A percentile compares a stretch with the other conserved stretches of the same genome.
Evolutionary conservation across 1,284 basidiomycete species (phyloP).

Genomic region (Cutaneotrichosporon sp.): DNA sequence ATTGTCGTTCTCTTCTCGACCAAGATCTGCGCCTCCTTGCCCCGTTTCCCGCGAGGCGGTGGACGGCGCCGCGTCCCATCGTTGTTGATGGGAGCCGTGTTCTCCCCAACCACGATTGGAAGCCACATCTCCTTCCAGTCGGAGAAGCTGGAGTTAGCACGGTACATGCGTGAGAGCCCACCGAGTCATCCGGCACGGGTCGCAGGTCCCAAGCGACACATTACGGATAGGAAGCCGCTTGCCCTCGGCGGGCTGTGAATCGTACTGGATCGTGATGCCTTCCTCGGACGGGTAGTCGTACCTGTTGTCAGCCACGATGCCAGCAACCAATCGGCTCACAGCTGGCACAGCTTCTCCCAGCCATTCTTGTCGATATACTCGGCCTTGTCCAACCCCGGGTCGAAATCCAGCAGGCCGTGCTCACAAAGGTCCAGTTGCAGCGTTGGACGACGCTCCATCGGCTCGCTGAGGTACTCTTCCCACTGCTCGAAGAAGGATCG

Average conservation of each 20-base stretch:
- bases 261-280: constrained; percentile 27
- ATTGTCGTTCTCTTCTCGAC: constrained; percentile 34
- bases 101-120: constrained; percentile 19
- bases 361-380: constrained; percentile 26
- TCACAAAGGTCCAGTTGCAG: constrained; percentile 32
- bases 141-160: constrained; percentile 16
- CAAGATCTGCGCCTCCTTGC: constrained; percentile 15
- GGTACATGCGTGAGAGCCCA: background rate
- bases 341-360: constrained; percentile 29
- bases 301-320: background rate
- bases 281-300: constrained; percentile 27
- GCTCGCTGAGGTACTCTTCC: constrained; percentile 22
- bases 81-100: background rate
- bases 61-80: constrained; percentile 1
- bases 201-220: constrained; percentile 19
- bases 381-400: constrained; percentile 32
- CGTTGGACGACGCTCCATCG: constrained; percentile 13
- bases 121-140: constrained; percentile 27
- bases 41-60: background rate
- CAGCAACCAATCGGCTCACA: constrained; percentile 27
- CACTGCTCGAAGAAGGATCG: constrained; percentile 28
- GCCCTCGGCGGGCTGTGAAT: background rate
- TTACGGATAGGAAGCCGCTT: constrained; percentile 9
- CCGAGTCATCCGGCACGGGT: constrained; percentile 17
- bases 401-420: constrained; percentile 43